Conservation (phyloP, 306 rosid species). For the Dryas drummondii region DNA sequence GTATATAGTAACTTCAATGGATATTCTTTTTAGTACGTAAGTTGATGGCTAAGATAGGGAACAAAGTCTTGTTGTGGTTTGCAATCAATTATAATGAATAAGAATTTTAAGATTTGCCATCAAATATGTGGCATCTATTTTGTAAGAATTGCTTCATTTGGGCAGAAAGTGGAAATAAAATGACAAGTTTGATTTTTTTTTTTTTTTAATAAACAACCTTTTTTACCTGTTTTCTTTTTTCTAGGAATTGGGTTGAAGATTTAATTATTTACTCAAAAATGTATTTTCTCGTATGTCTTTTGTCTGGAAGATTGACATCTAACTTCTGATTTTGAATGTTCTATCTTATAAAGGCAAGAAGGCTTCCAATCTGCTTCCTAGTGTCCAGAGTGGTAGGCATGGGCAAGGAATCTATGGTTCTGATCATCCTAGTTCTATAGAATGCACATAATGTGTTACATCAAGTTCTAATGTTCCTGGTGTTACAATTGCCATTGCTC, state of each 20-base stretch:
- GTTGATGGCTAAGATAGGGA: not conserved
- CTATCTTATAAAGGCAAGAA: slow-evolving; percentile 60
- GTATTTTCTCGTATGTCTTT: slow-evolving; percentile 6
- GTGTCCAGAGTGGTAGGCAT: slow-evolving; percentile 52
- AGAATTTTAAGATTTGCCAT: not conserved
- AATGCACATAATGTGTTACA: slow-evolving; percentile 62
- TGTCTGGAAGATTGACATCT: slow-evolving; percentile 37
- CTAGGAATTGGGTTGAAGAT: not conserved
- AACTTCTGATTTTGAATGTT: slow-evolving; percentile 39
- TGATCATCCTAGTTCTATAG: slow-evolving; percentile 48
- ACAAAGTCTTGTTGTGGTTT: not conserved
- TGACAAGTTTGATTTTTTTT: not conserved
- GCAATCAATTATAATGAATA: not conserved
- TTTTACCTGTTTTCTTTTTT: not conserved
- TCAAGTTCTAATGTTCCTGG: slow-evolving; percentile 75
- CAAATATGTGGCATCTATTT: not conserved
- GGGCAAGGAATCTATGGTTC: slow-evolving; percentile 46
- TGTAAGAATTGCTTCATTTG: not conserved
- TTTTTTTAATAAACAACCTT: not conserved
- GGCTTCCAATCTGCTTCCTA: slow-evolving; percentile 35
- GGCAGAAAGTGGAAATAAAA: not conserved
- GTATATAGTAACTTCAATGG: not conserved
- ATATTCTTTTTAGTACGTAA: not conserved
- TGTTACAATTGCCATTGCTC: slow-evolving; percentile 67
- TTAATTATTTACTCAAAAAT: not conserved